Conservation (phyloP, 1,139 yeast species). For the Blastobotrys capitulatus region DNA sequence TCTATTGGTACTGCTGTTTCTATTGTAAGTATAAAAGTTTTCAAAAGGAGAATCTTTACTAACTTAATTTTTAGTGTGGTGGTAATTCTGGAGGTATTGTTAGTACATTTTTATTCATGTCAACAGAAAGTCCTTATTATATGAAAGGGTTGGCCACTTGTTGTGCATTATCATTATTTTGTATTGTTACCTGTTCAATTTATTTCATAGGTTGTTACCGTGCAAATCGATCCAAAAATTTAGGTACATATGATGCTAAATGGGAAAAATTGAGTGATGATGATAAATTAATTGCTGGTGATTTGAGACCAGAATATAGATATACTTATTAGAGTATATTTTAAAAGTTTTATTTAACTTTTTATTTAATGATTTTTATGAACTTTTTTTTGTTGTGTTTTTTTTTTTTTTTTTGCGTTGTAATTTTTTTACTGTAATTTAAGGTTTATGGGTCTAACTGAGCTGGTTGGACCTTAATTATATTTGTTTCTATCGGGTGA, state of each 20-base stretch:
- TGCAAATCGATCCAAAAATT: conserved; percentile 34
- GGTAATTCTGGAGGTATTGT: conserved; percentile 76
- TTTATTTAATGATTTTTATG: background rate
- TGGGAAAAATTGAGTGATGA: conserved; percentile 42
- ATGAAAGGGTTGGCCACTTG: background rate
- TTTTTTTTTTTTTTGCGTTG: background rate
- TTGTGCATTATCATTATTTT: background rate
- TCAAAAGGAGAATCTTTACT: too few relatives aligned
- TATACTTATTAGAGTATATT: conserved; percentile 22
- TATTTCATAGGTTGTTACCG: conserved; percentile 17
- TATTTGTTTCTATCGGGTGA: too few relatives aligned
- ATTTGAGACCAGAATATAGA: conserved; percentile 55
- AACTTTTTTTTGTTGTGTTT: background rate
- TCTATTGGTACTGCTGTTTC: conserved; percentile 72
- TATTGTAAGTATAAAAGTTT: conserved; percentile 41
- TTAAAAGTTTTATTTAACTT: background rate
- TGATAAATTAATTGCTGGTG: conserved; percentile 52
- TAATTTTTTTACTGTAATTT: background rate
- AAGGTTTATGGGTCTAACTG: background rate
- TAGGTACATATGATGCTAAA: conserved; percentile 34
- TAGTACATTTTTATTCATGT: background rate
- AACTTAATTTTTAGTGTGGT: conserved; percentile 43
- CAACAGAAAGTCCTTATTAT: background rate
- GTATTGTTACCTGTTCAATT: background rate
- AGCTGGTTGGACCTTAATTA: background rate